Base-by-base conservation (phyloP, 148 eudicot species). In the Persicaria maculosa region DNA sequence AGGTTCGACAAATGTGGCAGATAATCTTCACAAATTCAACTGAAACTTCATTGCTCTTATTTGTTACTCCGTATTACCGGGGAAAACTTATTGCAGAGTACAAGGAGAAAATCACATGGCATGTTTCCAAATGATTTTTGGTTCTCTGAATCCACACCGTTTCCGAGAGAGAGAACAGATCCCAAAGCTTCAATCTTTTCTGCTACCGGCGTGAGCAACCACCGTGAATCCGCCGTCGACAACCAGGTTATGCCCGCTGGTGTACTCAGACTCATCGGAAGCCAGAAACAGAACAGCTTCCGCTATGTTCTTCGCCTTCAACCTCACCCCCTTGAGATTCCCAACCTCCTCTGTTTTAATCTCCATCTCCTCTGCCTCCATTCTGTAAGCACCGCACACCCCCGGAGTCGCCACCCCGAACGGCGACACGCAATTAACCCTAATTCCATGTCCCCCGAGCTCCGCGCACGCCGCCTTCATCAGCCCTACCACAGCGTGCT, bases 191-290 rank as follows among this genome's bases (percentile, higher is more conserved):
- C 64, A 58, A 58, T 1, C 6, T 58, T n/a, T 25, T 8, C 64
- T 9, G 5, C 1, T 25, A 25, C 43, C 67, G 43, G 5, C 67
- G 15, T 61, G 67, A 45, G 20, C 58, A 72, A 72, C 88, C 31
- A 90, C 89, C 20, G 92, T 80, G 69, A 91, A 86, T 1, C 98
- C 97, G 1, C 97, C 97, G 58, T 94, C 98, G 20, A 94, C 84
- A 0, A 77, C 85, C 77, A 94, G 76, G 72, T 94, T 87, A 43
- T 86, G 97, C 10, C 97, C 98, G 31, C 88, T 91, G 6, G 88
- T 78, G 46, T 84, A 94, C 53, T 83, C 89, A 1, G 98, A 88
- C 57, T 94, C 96, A 71, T 94, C 91, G 0, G 96, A 91, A 19
- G 95, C 97, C 5, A 91, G 84, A 76, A 86, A 94, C 69, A 94